phyloP scores from a whole-genome alignment of 768 basidiomycete species.

The Leccinum subgranulosum region DNA sequence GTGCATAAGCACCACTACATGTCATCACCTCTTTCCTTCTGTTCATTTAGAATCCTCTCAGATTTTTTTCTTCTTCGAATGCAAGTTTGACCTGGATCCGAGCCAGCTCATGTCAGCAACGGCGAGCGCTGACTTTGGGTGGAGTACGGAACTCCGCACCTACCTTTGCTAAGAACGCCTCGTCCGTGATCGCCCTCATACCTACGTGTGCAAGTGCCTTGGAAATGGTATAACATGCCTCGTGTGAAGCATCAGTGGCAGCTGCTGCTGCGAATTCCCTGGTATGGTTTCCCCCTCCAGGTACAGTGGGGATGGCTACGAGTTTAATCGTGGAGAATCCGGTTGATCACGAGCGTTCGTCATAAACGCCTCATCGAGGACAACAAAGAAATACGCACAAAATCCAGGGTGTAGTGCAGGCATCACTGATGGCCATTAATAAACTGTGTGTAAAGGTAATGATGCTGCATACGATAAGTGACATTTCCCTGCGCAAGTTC shows the following conservation, averaged over 20 bases:
- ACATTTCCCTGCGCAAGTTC: constrained; percentile 43
- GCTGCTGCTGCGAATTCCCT: constrained; percentile 63
- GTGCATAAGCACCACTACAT: neutral
- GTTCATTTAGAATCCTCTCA: constrained; percentile 4
- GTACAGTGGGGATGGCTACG: constrained; percentile 70
- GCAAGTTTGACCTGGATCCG: constrained; percentile 42
- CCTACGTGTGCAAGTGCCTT: constrained; percentile 73
- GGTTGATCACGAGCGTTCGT: neutral
- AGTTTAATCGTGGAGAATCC: neutral
- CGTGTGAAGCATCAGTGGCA: constrained; percentile 56
- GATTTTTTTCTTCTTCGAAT: constrained; percentile 44
- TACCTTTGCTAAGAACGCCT: constrained; percentile 57
- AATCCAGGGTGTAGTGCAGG: constrained; percentile 76
- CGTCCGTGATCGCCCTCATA: constrained; percentile 66
- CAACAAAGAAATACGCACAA: constrained; percentile 18
- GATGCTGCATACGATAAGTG: constrained; percentile 54
- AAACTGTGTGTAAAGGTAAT: neutral
- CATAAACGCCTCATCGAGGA: neutral
- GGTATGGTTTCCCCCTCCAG: constrained; percentile 78
- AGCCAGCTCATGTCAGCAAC: neutral
- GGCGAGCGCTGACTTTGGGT: neutral
- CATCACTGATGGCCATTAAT: constrained; percentile 37
- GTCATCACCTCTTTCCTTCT: neutral
- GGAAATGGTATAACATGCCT: constrained; percentile 62
- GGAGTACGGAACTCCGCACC: neutral